Conservation (phyloP, 208 protist genomes). For the Leishmania amazonensis region DNA sequence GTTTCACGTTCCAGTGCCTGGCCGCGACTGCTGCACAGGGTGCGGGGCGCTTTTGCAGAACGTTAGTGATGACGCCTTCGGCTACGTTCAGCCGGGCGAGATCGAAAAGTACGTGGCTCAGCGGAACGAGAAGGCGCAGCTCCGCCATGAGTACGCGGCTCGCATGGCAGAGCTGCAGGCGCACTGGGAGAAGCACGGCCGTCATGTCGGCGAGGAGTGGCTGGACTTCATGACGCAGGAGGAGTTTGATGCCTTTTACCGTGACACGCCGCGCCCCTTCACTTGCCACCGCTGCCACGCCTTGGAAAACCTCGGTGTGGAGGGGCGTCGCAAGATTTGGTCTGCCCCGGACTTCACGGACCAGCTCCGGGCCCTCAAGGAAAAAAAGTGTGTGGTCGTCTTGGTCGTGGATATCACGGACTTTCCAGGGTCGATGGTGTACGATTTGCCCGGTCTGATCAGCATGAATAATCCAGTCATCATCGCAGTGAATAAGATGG, state of each 20-base stretch:
- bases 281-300: slow-evolving; percentile 90
- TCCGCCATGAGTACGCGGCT: slow-evolving; percentile 78
- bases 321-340: slow-evolving; percentile 80
- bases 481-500: slow-evolving; percentile 92
- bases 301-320: slow-evolving; percentile 84
- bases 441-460: slow-evolving; percentile 88
- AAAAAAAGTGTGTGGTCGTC: slow-evolving; percentile 85
- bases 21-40: slow-evolving; percentile 84
- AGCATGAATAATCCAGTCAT: slow-evolving; percentile 94
- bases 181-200: slow-evolving; percentile 91
- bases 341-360: slow-evolving; percentile 92
- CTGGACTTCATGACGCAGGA: slow-evolving; percentile 95
- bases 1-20: slow-evolving; percentile 75
- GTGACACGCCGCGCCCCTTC: slow-evolving; percentile 65
- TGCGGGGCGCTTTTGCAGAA: slow-evolving; percentile 90
- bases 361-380: slow-evolving; percentile 77
- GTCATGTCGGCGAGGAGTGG: slow-evolving; percentile 92
- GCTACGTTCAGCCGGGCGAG: slow-evolving; percentile 76
- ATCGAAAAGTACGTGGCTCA: slow-evolving; percentile 78
- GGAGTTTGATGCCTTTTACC: slow-evolving; percentile 92
- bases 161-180: slow-evolving; percentile 89
- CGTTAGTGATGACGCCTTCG: slow-evolving; percentile 65
- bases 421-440: slow-evolving; percentile 91
- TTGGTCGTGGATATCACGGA: slow-evolving; percentile 92
- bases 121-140: slow-evolving; percentile 48